Conservation (phyloP, 108 stramenopile genomes). For the Stephanodiscus triporus region DNA sequence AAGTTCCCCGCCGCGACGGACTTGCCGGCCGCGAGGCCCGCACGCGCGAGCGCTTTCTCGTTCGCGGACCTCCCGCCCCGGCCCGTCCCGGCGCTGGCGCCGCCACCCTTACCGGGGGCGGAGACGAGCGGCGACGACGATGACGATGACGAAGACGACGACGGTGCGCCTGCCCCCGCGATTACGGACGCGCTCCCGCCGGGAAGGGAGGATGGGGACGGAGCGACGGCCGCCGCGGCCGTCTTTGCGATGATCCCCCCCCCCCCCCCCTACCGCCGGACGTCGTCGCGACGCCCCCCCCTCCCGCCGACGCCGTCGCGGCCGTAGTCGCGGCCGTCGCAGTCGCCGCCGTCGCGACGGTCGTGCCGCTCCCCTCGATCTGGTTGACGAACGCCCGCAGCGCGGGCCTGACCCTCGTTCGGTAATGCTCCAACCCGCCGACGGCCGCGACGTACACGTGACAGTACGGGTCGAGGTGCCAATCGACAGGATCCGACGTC, state of each 20-base stretch:
- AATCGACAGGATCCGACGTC: slow-evolving; percentile 57
- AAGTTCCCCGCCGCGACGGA: slow-evolving; percentile 47
- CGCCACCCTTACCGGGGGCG: background rate
- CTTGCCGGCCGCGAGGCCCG: slow-evolving; percentile 18
- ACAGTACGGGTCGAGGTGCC: slow-evolving; percentile 81
- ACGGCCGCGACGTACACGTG: slow-evolving; percentile 82
- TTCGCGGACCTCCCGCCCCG: slow-evolving; percentile 22
- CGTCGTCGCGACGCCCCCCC: background rate
- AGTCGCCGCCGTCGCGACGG: background rate
- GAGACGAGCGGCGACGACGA: too few relatives aligned
- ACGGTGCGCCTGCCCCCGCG: background rate
- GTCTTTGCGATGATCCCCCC: too few relatives aligned
- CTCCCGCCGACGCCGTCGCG: background rate
- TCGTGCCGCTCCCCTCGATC: slow-evolving; percentile 60
- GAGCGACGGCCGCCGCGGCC: background rate
- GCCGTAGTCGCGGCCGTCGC: background rate
- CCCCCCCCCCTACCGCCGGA: background rate
- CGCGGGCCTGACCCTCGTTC: slow-evolving; percentile 73
- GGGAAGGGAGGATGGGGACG: slow-evolving; percentile 11
- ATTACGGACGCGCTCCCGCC: background rate
- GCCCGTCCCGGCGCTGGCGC: background rate
- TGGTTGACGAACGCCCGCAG: slow-evolving; percentile 81
- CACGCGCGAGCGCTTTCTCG: slow-evolving; percentile 37
- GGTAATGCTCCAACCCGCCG: slow-evolving; percentile 71
- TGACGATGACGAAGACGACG: background rate